Evolutionary conservation across 148 eudicot genomes (phyloP).

Genomic region (Persicaria maculosa): DNA sequence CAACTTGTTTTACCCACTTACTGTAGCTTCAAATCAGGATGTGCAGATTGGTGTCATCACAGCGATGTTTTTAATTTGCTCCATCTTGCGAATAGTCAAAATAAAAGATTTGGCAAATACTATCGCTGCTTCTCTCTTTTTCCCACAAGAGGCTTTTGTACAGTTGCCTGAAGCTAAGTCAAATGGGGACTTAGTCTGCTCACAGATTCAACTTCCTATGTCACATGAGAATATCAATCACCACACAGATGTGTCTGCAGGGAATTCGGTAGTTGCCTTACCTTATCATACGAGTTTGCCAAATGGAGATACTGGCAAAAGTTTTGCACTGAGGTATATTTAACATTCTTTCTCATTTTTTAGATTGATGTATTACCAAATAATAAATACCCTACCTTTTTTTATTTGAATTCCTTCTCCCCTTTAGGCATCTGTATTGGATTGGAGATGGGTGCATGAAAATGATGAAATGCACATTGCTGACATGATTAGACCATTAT

Average conservation of each 20-base stretch:
- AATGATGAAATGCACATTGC: not conserved
- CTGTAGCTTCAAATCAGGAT: constrained; percentile 49
- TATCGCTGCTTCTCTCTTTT: constrained; percentile 78
- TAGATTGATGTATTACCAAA: not conserved
- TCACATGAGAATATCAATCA: constrained; percentile 26
- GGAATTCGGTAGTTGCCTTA: constrained; percentile 29
- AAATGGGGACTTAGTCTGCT: constrained; percentile 37
- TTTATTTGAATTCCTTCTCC: not conserved
- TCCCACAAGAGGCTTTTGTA: constrained; percentile 40
- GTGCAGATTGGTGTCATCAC: constrained; percentile 49
- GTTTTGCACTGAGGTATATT: constrained; percentile 45
- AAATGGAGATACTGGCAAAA: constrained; percentile 31
- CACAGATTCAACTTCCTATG: constrained; percentile 15
- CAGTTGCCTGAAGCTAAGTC: constrained; percentile 38
- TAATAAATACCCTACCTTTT: not conserved
- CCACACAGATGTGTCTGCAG: constrained; percentile 18
- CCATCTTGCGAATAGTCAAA: constrained; percentile 85
- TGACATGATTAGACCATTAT: not conserved
- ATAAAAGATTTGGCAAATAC: constrained; percentile 92
- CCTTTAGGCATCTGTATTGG: not conserved
- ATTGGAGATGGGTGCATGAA: not conserved
- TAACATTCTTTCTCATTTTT: constrained; percentile 1
- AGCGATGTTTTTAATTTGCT: constrained; percentile 74
- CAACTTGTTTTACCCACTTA: constrained; percentile 30
- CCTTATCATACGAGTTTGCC: constrained; percentile 26